Evolutionary conservation across 73 alveolate species (phyloP).

Genomic region (Symbiodinium pilosum): DNA sequence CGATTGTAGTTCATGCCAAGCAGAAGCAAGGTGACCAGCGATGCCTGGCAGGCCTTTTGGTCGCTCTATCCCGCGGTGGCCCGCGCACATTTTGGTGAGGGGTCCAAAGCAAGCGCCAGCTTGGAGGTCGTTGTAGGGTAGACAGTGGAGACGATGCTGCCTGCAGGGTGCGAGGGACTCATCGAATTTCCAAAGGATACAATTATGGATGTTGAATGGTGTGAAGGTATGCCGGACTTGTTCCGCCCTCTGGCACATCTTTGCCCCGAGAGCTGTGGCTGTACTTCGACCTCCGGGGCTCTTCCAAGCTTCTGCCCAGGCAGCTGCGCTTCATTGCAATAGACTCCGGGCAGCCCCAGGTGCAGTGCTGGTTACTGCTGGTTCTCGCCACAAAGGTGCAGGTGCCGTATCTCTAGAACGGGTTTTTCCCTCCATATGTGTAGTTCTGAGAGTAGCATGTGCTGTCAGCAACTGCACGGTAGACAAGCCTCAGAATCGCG

Average conservation of each 20-base stretch:
- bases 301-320: constrained; percentile 27
- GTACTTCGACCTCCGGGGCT: not conserved
- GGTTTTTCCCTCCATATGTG: not conserved
- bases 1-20: not conserved
- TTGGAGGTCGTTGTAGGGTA: not conserved
- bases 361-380: not conserved
- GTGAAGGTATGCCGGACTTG: constrained; percentile 37
- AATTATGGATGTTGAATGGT: constrained; percentile 13
- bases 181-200: not conserved
- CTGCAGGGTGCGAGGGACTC: not conserved
- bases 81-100: not conserved
- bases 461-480: not conserved
- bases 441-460: not conserved
- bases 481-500: not conserved
- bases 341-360: not conserved
- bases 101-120: not conserved
- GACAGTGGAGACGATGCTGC: constrained; percentile 1
- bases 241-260: constrained; percentile 36
- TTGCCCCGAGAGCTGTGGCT: constrained; percentile 52
- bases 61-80: not conserved
- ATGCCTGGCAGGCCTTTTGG: constrained; percentile 35
- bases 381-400: not conserved
- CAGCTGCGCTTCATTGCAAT: not conserved
- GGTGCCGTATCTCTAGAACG: not conserved
- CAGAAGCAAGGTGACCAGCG: not conserved